A percentile compares a stretch with the other conserved stretches of the same genome.
Conservation (phyloP, 2,329 filamentous ascomycete species). For the Fusarium sp. region DNA sequence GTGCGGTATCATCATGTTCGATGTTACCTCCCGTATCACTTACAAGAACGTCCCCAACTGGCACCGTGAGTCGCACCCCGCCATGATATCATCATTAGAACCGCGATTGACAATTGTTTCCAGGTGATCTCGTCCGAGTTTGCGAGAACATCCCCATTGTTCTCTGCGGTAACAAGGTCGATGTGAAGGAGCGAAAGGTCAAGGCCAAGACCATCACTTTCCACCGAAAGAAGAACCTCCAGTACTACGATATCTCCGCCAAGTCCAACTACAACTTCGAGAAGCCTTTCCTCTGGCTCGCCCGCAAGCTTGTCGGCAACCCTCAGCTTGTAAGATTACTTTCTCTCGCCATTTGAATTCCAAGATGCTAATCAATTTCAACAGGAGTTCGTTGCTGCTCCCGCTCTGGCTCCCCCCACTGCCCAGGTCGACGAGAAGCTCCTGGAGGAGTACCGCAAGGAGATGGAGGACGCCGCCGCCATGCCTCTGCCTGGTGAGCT, state of each 20-base stretch:
- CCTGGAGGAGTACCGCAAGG: slow-evolving; percentile 83
- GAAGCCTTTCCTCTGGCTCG: slow-evolving; percentile 99
- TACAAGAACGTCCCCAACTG: slow-evolving; percentile 99
- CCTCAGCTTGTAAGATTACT: slow-evolving; percentile 54
- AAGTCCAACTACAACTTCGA: slow-evolving; percentile 99
- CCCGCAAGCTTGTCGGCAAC: slow-evolving; percentile 98
- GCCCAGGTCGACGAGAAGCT: slow-evolving; percentile 87
- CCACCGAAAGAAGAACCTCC: slow-evolving; percentile 99
- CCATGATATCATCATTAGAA: not conserved
- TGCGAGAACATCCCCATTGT: slow-evolving; percentile 99
- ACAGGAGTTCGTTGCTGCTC: slow-evolving; percentile 95
- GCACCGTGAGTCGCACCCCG: slow-evolving; percentile 82
- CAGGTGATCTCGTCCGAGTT: slow-evolving; percentile 97
- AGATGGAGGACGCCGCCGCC: slow-evolving; percentile 84
- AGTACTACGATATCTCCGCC: slow-evolving; percentile 99
- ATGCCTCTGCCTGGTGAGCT: slow-evolving; percentile 96
- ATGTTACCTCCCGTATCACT: slow-evolving; percentile 98
- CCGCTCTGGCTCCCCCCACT: slow-evolving; percentile 93
- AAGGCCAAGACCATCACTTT: slow-evolving; percentile 99
- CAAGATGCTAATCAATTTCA: slow-evolving; percentile 44
- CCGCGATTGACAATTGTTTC: slow-evolving; percentile 31
- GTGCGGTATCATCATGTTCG: slow-evolving; percentile 99
- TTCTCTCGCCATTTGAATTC: not conserved
- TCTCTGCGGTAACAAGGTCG: slow-evolving; percentile 98
- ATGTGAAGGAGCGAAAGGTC: slow-evolving; percentile 99